Base-by-base conservation (phyloP, 2,329 filamentous ascomycete species). In the Mariannaea elegans region DNA sequence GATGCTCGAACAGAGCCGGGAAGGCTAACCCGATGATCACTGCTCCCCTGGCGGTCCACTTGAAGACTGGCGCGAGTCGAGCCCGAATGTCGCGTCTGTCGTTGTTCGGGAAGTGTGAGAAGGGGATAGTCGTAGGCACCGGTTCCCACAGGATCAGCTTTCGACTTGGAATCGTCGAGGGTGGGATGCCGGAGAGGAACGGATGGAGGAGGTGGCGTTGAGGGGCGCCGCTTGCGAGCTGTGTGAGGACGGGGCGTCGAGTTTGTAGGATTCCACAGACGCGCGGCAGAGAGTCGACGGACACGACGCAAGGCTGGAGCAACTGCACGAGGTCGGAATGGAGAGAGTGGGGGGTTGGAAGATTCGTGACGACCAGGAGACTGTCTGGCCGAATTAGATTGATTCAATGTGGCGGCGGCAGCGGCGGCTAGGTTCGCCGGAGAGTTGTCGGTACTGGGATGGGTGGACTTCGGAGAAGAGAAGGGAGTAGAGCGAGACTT, bases 261-360 rank as follows among this genome's bases (percentile, higher is more conserved):
- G 70, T 87, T 87, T 59, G 83, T 83, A 21, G 85, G 85, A 67
- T 87, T 87, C 85, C 85, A 87, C 64, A 87, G 82, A 32, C 84
- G 82, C 44, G 81, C 80, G 19, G 82, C 77, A 4, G 79, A 77
- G 27, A 80, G 75, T 27, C 77, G 79, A 51, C 75, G 77, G 46
- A 77, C 72, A 23, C 77, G 76, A 29, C 66, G 74, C 23, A 44
- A 66, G 48, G 64, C 49, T 18, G 61, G 62, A 36, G 49, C 63
- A 41, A 73, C 71, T 29, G 77, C 73, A 63, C 75, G 78, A 63
- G 70, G 81, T 62, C 80, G 81, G 67, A 85, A 84, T 64, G 81
- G 72, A 18, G 72, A 71, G 47, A 62, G 66, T 8, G 46, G 59
- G n/a, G 63, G 62, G 42, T 60, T 44, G 16, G 62, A 36, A 2